Conservation (phyloP, 345 rosid species). For the Corchorus olitorius region DNA sequence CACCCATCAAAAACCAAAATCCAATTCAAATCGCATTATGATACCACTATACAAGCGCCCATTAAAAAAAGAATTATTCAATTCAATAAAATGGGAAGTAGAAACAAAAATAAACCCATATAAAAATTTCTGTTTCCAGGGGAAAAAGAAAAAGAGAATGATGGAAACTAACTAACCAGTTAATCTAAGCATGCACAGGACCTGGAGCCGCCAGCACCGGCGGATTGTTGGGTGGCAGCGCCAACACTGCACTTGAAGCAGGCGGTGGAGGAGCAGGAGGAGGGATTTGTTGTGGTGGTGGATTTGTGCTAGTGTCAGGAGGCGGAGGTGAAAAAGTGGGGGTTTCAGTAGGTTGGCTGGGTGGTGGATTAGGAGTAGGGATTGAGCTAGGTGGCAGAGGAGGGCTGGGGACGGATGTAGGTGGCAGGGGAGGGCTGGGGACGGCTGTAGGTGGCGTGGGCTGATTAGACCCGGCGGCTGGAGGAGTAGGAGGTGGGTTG, state of each 20-base stretch:
- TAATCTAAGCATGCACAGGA: conserved; percentile 57
- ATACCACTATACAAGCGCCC: not conserved
- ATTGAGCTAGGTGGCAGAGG: conserved; percentile 26
- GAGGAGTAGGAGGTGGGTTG: conserved; percentile 31
- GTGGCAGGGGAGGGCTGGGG: conserved; percentile 33
- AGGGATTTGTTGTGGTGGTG: conserved; percentile 38
- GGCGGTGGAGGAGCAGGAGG: conserved; percentile 38
- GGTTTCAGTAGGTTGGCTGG: conserved; percentile 16
- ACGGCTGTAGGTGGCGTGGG: conserved; percentile 38
- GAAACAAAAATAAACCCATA: not conserved
- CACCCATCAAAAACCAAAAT: not conserved
- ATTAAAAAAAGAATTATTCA: not conserved
- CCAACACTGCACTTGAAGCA: conserved; percentile 14
- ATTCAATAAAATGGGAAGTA: not conserved
- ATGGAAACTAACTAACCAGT: conserved; percentile 23
- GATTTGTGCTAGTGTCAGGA: conserved; percentile 23
- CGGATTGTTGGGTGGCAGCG: conserved; percentile 62
- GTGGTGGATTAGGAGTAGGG: conserved; percentile 41
- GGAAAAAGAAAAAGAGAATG: conserved; percentile 2
- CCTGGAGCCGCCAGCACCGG: conserved; percentile 56
- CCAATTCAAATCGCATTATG: not conserved
- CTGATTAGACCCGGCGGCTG: conserved; percentile 22
- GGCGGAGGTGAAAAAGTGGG: conserved; percentile 42
- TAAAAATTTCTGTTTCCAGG: not conserved
- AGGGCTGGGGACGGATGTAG: conserved; percentile 34